Evolutionary conservation across 805 yeast species (phyloP), one percentile per base, ranked within the genome.

Genomic region (Debaryomyces tyrocola): DNA sequence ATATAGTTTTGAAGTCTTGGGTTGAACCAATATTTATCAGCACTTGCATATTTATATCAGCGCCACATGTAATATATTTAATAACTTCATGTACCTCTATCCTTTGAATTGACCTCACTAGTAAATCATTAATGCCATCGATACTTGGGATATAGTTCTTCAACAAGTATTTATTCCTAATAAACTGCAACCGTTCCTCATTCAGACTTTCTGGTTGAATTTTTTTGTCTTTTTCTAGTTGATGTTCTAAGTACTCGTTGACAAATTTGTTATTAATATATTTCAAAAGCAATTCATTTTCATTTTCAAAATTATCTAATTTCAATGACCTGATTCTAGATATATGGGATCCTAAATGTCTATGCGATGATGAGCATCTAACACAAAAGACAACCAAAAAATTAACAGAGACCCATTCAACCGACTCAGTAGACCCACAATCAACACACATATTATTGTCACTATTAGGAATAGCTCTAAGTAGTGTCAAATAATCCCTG

Each of bases 401-500:
- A 56, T 87, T 90, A 48, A 89, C 73, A 0, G 96, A 87, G 3
- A 92, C 78, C 97, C 97, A 91, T 54, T 90, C 96, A 12, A 87
- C 95, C 11, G 78, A 67, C 12, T 75, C 80, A 0, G 64, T 57
- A 2, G 82, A 59, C 0, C 85, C 84, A 69, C 98, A 91, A 58
- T 91, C 98, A 11, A 88, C 87, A 66, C 98, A 91, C 2, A 53
- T 50, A 4, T 63, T 55, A 57, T 91, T 91, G 28, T 83, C 77
- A n/a, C 76, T 64, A 34, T 81, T 77, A 3, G 64, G 65, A 9
- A 63, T 48, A 0, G 64, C 43, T 43, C 74, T 69, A 4, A 79
- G 82, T 24, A 68, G 42, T n/a, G 60, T 58, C 29, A 76, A 57
- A 49, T 59, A 62, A 45, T 67, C 59, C 37, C 56, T 57, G 6